Percentiles rank a stretch among this genome's conserved stretches.
Evolutionary conservation across 495 filamentous ascomycete genomes (phyloP).

Genomic region (Chlorociboria aeruginascens): DNA sequence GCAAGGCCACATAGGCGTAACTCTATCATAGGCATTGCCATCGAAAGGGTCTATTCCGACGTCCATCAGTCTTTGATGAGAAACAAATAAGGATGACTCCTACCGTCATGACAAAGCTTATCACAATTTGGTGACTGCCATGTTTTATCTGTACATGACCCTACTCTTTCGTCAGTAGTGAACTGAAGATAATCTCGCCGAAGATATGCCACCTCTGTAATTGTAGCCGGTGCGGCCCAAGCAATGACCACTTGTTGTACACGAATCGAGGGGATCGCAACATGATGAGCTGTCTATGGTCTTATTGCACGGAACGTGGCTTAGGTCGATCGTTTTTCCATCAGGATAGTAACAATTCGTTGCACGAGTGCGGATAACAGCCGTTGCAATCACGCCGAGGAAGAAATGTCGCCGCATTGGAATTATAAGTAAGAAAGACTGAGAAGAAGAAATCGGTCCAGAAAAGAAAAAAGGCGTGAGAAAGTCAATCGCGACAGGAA

Average conservation of each 20-base stretch:
- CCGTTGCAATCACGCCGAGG: neutral
- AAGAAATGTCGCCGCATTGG: neutral
- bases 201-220: neutral
- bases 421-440: neutral
- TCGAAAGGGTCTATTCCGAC: neutral
- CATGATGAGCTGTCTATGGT: neutral
- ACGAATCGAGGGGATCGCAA: neutral
- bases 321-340: slow-evolving; percentile 5
- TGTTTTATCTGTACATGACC: slow-evolving; percentile 2
- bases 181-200: too few relatives aligned
- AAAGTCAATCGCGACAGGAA: too few relatives aligned
- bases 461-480: too few relatives aligned
- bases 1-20: neutral
- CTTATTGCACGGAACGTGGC: slow-evolving; percentile 1
- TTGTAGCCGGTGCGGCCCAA: slow-evolving; percentile 1
- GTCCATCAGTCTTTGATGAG: too few relatives aligned
- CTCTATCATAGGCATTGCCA: neutral
- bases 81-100: neutral
- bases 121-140: neutral
- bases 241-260: slow-evolving; percentile 1
- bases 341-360: slow-evolving; percentile 3
- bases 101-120: neutral
- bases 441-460: too few relatives aligned
- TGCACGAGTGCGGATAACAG: neutral
- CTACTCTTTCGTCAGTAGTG: too few relatives aligned